Conservation (phyloP, 108 stramenopile species). For the Fistulifera pelliculosa region DNA sequence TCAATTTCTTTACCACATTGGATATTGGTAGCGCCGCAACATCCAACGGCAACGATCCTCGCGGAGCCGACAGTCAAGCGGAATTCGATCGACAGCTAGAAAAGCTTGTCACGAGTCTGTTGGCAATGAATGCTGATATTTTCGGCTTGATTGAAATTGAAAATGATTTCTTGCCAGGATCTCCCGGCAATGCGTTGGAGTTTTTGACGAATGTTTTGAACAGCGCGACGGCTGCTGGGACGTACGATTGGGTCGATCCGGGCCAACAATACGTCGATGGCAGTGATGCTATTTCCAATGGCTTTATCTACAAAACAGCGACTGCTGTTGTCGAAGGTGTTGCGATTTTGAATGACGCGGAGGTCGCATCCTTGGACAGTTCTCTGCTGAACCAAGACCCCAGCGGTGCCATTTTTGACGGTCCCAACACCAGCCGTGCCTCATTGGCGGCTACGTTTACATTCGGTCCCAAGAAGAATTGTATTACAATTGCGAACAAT, state of each 20-base stretch:
- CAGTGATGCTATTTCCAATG: conserved; percentile 29
- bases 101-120: conserved; percentile 22
- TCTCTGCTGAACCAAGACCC: too few species aligned
- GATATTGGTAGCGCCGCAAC: conserved; percentile 1
- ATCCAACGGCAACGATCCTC: conserved; percentile 2
- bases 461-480: not conserved
- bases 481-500: conserved; percentile 23
- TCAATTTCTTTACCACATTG: conserved; percentile 33
- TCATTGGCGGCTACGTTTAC: too few species aligned
- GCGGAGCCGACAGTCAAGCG: conserved; percentile 30
- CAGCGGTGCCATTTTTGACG: not conserved
- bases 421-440: too few species aligned
- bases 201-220: conserved; percentile 18
- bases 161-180: conserved; percentile 8
- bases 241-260: conserved; percentile 20
- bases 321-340: conserved; percentile 2
- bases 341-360: too few species aligned
- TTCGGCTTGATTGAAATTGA: conserved; percentile 27
- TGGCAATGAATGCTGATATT: conserved; percentile 23
- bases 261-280: conserved; percentile 7
- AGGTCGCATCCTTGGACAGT: too few species aligned
- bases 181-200: conserved; percentile 12
- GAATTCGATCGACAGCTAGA: conserved; percentile 27
- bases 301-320: conserved; percentile 16
- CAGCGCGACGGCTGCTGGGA: not conserved